phyloP scores from a whole-genome alignment of 208 protist species.

The Leishmania lainsoni region DNA sequence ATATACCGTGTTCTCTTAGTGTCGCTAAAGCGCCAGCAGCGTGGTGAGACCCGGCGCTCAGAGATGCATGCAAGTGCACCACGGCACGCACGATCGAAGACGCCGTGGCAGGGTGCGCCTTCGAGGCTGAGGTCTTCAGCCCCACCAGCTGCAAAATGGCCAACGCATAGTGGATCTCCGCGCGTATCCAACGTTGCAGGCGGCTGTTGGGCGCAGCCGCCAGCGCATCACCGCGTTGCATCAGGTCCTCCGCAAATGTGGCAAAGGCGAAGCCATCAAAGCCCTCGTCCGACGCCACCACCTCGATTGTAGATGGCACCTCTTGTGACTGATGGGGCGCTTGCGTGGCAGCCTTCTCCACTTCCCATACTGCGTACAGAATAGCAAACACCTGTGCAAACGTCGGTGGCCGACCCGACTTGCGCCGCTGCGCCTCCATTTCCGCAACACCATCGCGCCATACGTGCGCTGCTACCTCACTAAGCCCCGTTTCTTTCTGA shows the following conservation, averaged over 20 bases:
- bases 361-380: conserved; percentile 27
- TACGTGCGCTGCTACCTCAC: background rate
- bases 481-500: background rate
- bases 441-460: conserved; percentile 25
- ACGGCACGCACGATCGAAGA: conserved; percentile 18
- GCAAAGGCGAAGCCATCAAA: conserved; percentile 25
- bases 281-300: background rate
- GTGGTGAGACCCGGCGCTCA: conserved; percentile 52
- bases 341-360: background rate
- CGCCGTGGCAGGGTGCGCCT: background rate
- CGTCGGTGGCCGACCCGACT: conserved; percentile 29
- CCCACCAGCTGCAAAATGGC: conserved; percentile 24
- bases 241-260: conserved; percentile 7
- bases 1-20: conserved; percentile 69
- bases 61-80: conserved; percentile 40
- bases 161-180: conserved; percentile 35
- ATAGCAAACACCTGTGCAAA: conserved; percentile 38
- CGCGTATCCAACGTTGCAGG: conserved; percentile 18
- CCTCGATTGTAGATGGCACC: background rate
- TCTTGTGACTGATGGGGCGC: background rate
- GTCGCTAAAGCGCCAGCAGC: conserved; percentile 62
- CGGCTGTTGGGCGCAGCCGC: conserved; percentile 2
- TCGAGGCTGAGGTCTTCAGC: background rate
- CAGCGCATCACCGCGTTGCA: conserved; percentile 18
- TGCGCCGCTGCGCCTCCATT: conserved; percentile 24